A percentile compares a stretch with the other conserved stretches of the same genome.
Evolutionary conservation across 73 alveolate genomes (phyloP).

Genomic region (Uronychia setigera): DNA sequence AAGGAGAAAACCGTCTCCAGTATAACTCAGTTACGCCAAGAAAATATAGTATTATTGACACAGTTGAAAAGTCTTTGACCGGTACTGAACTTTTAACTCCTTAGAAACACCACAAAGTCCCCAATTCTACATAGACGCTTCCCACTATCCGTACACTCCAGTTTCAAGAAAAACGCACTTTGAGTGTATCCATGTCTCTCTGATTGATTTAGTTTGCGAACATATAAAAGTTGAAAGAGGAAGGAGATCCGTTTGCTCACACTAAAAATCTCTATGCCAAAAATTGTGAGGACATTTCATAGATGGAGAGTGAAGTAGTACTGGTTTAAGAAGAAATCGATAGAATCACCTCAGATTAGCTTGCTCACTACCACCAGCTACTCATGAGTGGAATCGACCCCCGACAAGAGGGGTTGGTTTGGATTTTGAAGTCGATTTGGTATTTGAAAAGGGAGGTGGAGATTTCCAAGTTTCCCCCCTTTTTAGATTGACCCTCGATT

Average conservation of each 20-base stretch:
- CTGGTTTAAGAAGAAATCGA: background rate
- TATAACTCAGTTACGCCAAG: no score
- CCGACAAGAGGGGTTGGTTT: constrained; percentile 24
- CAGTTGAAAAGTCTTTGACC: no score
- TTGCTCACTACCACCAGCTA: constrained; percentile 15
- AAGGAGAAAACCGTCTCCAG: no score
- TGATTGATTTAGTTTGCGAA: background rate
- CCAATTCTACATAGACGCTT: no score
- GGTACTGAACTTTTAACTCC: no score
- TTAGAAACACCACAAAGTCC: no score
- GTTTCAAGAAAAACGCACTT: background rate
- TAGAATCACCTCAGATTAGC: background rate
- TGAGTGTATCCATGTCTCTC: background rate
- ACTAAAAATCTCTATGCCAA: no score
- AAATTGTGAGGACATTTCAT: background rate
- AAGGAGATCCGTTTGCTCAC: background rate
- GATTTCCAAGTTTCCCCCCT: constrained; percentile 5
- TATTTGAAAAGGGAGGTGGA: constrained; percentile 5
- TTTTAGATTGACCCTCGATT: constrained; percentile 34
- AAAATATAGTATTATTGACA: no score
- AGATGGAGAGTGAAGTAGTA: background rate
- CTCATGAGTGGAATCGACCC: constrained; percentile 19
- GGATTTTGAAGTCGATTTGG: constrained; percentile 24
- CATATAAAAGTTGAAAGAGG: background rate
- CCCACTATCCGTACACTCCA: no score